These are phyloP conservation scores for Cubamyces sp. DNA, from an alignment of 768 basidiomycete species.

Conservation along the genomic window DNA sequence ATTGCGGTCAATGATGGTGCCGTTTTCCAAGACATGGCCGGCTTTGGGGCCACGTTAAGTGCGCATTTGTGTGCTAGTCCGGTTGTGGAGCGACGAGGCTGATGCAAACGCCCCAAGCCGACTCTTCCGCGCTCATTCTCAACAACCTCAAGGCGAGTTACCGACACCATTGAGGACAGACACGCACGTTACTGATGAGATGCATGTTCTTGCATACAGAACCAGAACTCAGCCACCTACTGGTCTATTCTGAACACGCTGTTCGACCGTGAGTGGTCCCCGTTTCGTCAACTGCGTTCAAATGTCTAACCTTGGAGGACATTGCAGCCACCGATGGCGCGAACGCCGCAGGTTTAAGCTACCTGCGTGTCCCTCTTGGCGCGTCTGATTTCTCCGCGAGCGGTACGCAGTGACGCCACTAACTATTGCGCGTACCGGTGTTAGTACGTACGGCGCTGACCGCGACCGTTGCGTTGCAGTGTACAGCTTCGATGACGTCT, in stretches of 20 bases:
- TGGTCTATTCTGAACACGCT: conserved; percentile 59
- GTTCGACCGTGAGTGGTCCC: conserved; percentile 48
- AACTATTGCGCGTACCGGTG: too few relatives aligned
- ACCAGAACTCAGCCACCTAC: conserved; percentile 58
- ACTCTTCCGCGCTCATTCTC: conserved; percentile 66
- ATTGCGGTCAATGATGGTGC: conserved; percentile 57
- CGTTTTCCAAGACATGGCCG: conserved; percentile 62
- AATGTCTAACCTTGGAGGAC: background rate
- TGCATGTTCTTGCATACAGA: conserved; percentile 37
- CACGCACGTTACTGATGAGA: conserved; percentile 1
- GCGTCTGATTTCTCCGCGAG: conserved; percentile 73
- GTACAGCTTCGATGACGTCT: conserved; percentile 68
- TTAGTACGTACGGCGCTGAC: too few relatives aligned
- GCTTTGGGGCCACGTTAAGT: conserved; percentile 74
- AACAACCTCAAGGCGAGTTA: conserved; percentile 63
- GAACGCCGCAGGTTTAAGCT: conserved; percentile 69
- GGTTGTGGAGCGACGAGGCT: conserved; percentile 1
- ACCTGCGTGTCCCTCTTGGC: conserved; percentile 71
- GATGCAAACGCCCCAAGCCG: conserved; percentile 48
- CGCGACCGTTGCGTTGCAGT: conserved; percentile 34
- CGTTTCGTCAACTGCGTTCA: background rate
- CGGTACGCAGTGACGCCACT: conserved; percentile 38
- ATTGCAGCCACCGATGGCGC: conserved; percentile 58
- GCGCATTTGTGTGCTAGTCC: background rate
- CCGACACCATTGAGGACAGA: background rate